These are phyloP conservation scores for Naegleria fowleri DNA, from an alignment of 208 protist species.

Conservation along the genomic window DNA sequence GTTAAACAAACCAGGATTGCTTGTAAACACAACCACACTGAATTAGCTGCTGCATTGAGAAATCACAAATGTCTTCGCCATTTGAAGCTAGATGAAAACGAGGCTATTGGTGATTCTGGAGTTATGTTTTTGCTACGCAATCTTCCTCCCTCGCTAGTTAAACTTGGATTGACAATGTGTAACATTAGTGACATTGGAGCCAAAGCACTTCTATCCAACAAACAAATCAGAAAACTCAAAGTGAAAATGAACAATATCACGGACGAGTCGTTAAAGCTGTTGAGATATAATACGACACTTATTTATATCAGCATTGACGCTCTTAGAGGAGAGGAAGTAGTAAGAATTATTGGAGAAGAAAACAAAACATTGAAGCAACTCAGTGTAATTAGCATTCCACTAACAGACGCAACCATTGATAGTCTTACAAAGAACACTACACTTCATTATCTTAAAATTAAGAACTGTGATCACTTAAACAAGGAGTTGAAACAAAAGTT, in stretches of 20 bases:
- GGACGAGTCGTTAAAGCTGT: neutral
- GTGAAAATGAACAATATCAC: neutral
- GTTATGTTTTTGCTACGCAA: neutral
- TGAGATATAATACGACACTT: neutral
- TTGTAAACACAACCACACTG: neutral
- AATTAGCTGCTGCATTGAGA: neutral
- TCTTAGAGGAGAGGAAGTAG: neutral
- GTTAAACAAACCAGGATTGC: neutral
- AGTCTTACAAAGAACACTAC: neutral
- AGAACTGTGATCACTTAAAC: neutral
- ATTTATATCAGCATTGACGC: neutral
- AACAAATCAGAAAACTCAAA: neutral
- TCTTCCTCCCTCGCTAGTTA: neutral
- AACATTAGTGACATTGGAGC: neutral
- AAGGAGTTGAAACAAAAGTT: neutral
- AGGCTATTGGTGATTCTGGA: slow-evolving; percentile 1
- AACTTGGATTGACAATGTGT: neutral
- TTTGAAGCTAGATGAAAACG: slow-evolving; percentile 2
- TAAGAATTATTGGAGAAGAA: slow-evolving; percentile 9
- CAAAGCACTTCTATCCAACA: neutral
- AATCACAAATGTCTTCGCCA: neutral
- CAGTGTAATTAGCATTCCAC: neutral
- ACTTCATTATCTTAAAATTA: neutral
- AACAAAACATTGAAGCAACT: neutral
- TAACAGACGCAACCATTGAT: neutral